phyloP scores from a whole-genome alignment of 2,329 filamentous ascomycete species.

The Cryphonectria naterciae region DNA sequence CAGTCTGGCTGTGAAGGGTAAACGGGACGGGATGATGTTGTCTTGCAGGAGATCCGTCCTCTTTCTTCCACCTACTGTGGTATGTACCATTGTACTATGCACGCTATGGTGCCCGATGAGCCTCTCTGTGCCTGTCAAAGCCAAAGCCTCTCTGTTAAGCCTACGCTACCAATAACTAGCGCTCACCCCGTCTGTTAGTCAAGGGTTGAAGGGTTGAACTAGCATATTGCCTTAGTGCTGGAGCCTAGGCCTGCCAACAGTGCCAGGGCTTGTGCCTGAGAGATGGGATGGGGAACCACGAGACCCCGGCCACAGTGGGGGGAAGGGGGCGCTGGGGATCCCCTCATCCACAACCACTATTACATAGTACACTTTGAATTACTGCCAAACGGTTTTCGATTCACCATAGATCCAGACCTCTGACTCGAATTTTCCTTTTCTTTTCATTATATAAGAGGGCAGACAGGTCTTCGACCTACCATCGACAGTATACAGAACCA shows the following conservation, averaged over 20 bases:
- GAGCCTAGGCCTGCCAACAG: background rate
- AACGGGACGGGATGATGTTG: background rate
- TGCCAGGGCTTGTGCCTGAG: background rate
- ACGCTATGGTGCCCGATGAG: background rate
- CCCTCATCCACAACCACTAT: conserved; percentile 2
- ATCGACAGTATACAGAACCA: background rate
- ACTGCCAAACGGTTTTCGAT: background rate
- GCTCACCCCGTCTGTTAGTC: background rate
- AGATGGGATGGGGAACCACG: background rate
- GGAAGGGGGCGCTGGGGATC: conserved; percentile 16
- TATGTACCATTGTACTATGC: background rate
- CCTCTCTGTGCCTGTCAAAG: background rate
- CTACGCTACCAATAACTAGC: background rate
- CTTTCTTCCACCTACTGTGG: background rate
- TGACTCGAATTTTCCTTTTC: background rate
- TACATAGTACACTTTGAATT: background rate
- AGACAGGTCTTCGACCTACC: background rate
- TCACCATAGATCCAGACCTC: background rate
- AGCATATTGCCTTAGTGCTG: background rate
- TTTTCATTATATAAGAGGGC: background rate
- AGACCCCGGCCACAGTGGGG: background rate
- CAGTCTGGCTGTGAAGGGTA: background rate
- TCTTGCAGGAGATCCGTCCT: background rate
- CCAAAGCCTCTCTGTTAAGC: background rate
- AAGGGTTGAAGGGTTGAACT: background rate